Evolutionary conservation across 176 grass and related monocot species (phyloP), one percentile per base, ranked within the genome.

Genomic region (Panicum miliaceum): DNA sequence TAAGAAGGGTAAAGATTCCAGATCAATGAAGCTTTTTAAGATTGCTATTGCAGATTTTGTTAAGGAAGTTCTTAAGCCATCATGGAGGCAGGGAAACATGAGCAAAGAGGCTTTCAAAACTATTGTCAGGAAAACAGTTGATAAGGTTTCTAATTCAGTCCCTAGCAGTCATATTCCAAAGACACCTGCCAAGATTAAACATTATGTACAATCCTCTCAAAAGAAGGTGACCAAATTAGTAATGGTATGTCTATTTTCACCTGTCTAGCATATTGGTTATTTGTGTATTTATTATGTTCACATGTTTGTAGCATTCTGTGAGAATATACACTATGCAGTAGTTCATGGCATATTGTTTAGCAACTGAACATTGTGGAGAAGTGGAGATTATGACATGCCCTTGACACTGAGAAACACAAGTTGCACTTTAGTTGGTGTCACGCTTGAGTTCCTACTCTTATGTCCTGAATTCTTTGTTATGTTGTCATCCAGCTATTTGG

Each of bases 81-180:
- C 91, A 51, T 98, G 96, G 96, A 89, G 91, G 81, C 96, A 98
- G 70, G 96, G 96, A 63, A 98, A 94, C 86, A 96, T 98, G 84
- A 98, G 83, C 87, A 98, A 91, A 90, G 96, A 94, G 40, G 93
- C 93, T 86, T 98, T 90, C 76, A 99, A 99, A 89, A 94, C 86
- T 73, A 88, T 99, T 88, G 96, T 99, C 35, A 99, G 85, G 88
- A 99, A 99, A 87, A 99, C 96, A 51, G 96, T 99, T 56, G 93
- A 99, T 81, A 99, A 99, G 71, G 96, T 99, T 82, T 92, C 93
- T 84, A 86, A 64, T 85, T 88, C 96, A 19, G 83, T 94, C 35
- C 85, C 95, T 81, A 86, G 69, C 76, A 90, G 86, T 85, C 96
- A 94, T 82, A 87, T 99, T 77, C 96, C 96, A 0, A 95, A 92